A percentile compares a stretch with the other conserved stretches of the same genome.
Evolutionary conservation across 768 basidiomycete species (phyloP).

Genomic region (Lentinula sp.): DNA sequence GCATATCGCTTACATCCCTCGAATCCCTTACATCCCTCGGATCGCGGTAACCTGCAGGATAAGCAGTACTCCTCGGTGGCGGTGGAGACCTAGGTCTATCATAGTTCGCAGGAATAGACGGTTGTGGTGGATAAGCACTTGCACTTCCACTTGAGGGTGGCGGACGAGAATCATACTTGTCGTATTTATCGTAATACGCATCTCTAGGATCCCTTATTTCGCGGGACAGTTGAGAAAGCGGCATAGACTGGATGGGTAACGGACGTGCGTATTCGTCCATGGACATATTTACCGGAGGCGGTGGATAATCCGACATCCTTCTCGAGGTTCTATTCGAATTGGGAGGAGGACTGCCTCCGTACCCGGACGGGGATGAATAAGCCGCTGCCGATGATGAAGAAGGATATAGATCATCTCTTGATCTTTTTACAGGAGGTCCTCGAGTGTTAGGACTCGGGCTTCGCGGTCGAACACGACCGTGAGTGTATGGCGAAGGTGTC

Average conservation of each 20-base stretch:
- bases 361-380: not conserved
- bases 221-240: not conserved
- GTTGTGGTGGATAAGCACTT: not conserved
- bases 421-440: not conserved
- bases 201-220: not conserved
- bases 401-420: constrained; percentile 1
- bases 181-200: not conserved
- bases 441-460: not conserved
- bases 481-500: not conserved
- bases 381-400: not conserved
- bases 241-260: not conserved
- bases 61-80: not conserved
- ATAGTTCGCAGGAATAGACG: not conserved
- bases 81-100: not conserved
- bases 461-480: not conserved
- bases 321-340: not conserved
- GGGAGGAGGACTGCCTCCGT: not conserved
- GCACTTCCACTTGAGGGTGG: not conserved
- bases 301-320: not conserved
- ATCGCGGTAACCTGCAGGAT: not conserved
- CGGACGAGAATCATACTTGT: not conserved
- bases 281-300: not conserved
- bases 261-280: too few relatives aligned
- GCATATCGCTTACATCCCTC: not conserved
- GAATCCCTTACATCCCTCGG: not conserved